Conservation (phyloP, 2,329 filamentous ascomycete species). For the Ophiocordyceps polyrhachis-furcata region DNA sequence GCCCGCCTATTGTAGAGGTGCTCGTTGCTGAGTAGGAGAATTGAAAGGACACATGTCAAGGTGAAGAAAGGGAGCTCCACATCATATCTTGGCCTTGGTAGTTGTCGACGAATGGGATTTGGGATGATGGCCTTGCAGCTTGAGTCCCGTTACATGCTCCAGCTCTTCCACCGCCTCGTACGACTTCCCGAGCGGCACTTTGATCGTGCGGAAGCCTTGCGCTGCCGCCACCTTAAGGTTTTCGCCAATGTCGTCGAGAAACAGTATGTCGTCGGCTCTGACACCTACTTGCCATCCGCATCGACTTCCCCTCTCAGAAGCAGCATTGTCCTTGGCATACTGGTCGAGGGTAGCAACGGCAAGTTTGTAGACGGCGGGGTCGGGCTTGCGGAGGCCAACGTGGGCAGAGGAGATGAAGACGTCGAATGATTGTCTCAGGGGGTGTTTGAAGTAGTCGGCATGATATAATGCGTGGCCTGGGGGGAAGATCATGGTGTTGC, state of each 20-base stretch:
- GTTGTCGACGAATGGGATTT: conserved; percentile 19
- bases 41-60: not conserved
- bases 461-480: conserved; percentile 46
- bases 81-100: conserved; percentile 23
- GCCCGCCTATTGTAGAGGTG: not conserved
- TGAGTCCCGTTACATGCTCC: conserved; percentile 54
- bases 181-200: conserved; percentile 60
- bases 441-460: conserved; percentile 30
- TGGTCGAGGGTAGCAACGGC: conserved; percentile 49
- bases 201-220: conserved; percentile 65
- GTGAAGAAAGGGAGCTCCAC: not conserved
- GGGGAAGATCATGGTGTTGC: conserved; percentile 81
- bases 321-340: conserved; percentile 34
- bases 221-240: conserved; percentile 68
- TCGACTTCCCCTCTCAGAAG: conserved; percentile 16
- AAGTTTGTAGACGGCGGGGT: conserved; percentile 60
- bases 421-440: conserved; percentile 55
- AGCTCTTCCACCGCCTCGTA: conserved; percentile 68
- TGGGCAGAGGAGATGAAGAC: conserved; percentile 78
- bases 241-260: conserved; percentile 86
- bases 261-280: conserved; percentile 51
- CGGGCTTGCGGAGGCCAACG: conserved; percentile 73
- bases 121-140: conserved; percentile 36
- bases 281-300: conserved; percentile 32
- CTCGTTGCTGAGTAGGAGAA: not conserved